Evolutionary conservation across 2,329 filamentous ascomycete genomes (phyloP), one percentile per base, ranked within the genome.

Genomic region (Colletotrichum horii): DNA sequence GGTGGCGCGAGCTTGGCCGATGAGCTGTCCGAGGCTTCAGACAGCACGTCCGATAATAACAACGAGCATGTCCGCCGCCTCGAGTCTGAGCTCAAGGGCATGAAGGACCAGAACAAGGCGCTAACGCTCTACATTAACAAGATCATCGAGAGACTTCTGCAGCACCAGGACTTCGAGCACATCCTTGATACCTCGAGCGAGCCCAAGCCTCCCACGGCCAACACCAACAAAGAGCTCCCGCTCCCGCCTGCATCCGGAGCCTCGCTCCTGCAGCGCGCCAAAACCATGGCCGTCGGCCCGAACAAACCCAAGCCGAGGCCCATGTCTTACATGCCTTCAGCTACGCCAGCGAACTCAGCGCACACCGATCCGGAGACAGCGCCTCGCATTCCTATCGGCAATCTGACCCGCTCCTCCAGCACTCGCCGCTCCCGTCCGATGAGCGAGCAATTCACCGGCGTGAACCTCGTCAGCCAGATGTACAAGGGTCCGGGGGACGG

Each of bases 101-200:
- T 95, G 80, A 96, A 95, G 86, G 96, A 98, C 83, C 94, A 98
- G 87, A 98, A 99, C 89, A 98, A 98, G 88, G 97, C 97, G 34
- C 89, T 99, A 80, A 98, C 96, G 28, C 89, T 98, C 78, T 99
- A 99, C 87, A 98, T 99, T 88, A 98, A 98, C 91, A 98, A 97
- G 87, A 98, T 99, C 84, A 98, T 99, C 83, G 97, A 97, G 84
- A 94, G 97, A 72, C 91, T 99, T 60, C 90, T 99, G 77, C 94
- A 98, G 82, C 95, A 98, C 85, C 94, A 98, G 81, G 96, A 98
- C 79, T 98, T 98, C 79, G 96, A 99, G 86, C 93, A 95, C 77
- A 98, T 98, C 76, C 89, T 98, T 55, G 95, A 98, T 83, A 94
- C 94, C 11, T 91, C 91, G 67, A 91, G 93, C 71, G 80, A 83